phyloP scores from a whole-genome alignment of 208 protist species.

The Strigomonas oncopelti region DNA sequence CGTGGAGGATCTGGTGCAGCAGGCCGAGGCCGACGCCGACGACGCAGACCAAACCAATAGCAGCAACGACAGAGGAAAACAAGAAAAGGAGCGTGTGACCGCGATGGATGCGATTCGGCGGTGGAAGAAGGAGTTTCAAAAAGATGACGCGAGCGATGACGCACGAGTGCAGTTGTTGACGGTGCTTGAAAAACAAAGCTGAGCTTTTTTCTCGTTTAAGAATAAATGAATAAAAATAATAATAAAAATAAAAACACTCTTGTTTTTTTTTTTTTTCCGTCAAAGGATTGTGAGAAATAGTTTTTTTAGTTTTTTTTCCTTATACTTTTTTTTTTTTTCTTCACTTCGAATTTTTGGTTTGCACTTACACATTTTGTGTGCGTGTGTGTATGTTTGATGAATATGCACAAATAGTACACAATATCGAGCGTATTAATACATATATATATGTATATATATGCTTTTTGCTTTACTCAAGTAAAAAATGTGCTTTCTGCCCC shows the following conservation, averaged over 20 bases:
- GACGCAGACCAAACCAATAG: background rate
- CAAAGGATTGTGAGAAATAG: background rate
- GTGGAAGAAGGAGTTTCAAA: background rate
- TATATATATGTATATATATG: background rate
- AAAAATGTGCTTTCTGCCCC: background rate
- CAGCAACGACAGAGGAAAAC: background rate
- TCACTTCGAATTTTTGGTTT: conserved; percentile 1
- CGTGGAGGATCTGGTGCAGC: no score
- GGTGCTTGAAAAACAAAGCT: background rate
- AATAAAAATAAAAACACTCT: background rate
- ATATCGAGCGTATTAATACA: no score
- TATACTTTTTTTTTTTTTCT: background rate
- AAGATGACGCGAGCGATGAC: background rate
- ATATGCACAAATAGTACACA: no score
- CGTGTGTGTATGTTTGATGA: no score
- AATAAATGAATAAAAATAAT: no score
- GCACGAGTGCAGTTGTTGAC: background rate
- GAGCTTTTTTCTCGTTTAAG: no score
- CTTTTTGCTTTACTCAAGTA: background rate
- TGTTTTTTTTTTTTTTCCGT: background rate
- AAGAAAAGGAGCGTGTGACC: background rate
- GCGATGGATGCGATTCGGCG: background rate
- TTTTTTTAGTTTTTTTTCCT: background rate
- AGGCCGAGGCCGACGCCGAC: background rate
- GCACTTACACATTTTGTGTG: no score